These are phyloP conservation scores for Globisporangium nodosum DNA, from an alignment of 352 stramenopile species.

Conservation along the genomic window DNA sequence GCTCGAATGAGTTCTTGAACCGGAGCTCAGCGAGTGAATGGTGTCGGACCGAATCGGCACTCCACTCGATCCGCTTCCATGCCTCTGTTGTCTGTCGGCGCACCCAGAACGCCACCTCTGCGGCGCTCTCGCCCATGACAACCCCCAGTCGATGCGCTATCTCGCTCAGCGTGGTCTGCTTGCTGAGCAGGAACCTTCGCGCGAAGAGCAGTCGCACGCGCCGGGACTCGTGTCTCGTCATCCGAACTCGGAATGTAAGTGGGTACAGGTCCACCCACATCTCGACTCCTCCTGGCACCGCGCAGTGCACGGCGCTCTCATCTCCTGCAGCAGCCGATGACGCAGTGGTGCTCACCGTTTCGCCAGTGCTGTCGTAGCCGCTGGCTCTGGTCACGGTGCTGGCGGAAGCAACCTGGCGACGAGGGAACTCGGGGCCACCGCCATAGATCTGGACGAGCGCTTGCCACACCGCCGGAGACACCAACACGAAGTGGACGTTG, in stretches of 20 bases:
- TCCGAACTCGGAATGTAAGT: constrained; percentile 41
- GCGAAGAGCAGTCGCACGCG: constrained; percentile 58
- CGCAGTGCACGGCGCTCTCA: neutral
- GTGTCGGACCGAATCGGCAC: constrained; percentile 26
- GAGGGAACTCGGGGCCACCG: constrained; percentile 47
- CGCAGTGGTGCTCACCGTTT: neutral
- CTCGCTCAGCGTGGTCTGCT: constrained; percentile 39
- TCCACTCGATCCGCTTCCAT: constrained; percentile 57
- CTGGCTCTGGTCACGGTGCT: constrained; percentile 6
- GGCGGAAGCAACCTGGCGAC: constrained; percentile 13
- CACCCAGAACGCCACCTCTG: constrained; percentile 59
- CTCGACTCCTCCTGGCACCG: neutral
- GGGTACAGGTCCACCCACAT: constrained; percentile 47
- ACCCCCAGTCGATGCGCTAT: constrained; percentile 52
- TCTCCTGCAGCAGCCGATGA: neutral
- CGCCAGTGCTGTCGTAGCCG: neutral
- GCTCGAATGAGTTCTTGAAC: constrained; percentile 44
- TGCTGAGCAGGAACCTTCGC: constrained; percentile 35
- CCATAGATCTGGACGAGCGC: constrained; percentile 48
- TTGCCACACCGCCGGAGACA: constrained; percentile 38
- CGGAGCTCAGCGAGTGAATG: constrained; percentile 35
- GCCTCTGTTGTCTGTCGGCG: constrained; percentile 46
- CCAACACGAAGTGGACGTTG: constrained; percentile 41
- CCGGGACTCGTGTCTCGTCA: constrained; percentile 48
- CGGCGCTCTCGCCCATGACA: constrained; percentile 40